phyloP scores from a whole-genome alignment of 2,329 filamentous ascomycete genomes.

The Sphaceloma murrayae region DNA sequence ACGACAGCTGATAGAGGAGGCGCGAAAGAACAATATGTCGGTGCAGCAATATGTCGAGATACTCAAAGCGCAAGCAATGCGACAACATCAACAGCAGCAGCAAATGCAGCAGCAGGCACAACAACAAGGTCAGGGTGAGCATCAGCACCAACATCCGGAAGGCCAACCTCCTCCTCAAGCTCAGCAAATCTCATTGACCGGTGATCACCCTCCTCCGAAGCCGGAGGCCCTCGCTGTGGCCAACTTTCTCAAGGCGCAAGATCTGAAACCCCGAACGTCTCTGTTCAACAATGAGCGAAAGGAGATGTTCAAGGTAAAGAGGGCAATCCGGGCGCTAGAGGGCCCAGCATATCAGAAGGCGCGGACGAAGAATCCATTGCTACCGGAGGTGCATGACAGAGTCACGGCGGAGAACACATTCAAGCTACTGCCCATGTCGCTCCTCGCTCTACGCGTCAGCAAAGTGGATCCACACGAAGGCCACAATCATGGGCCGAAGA shows the following conservation, averaged over 20 bases:
- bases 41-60: slow-evolving; percentile 69
- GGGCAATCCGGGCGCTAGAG: slow-evolving; percentile 80
- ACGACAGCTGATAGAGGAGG: slow-evolving; percentile 70
- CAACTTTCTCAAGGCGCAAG: slow-evolving; percentile 72
- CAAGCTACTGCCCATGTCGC: slow-evolving; percentile 87
- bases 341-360: slow-evolving; percentile 86
- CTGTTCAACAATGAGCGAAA: slow-evolving; percentile 94
- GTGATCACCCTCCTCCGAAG: slow-evolving; percentile 61
- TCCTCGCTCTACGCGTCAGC: slow-evolving; percentile 80
- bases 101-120: slow-evolving; percentile 31
- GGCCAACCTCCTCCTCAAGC: slow-evolving; percentile 40
- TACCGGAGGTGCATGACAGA: slow-evolving; percentile 81
- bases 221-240: slow-evolving; percentile 82
- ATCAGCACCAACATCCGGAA: slow-evolving; percentile 22
- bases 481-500: slow-evolving; percentile 63
- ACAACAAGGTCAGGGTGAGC: slow-evolving; percentile 21
- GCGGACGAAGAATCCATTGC: slow-evolving; percentile 74
- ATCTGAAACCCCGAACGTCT: slow-evolving; percentile 80
- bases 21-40: slow-evolving; percentile 72
- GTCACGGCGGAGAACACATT: slow-evolving; percentile 86
- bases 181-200: slow-evolving; percentile 47
- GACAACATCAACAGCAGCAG: slow-evolving; percentile 45
- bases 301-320: slow-evolving; percentile 98
- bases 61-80: slow-evolving; percentile 45
- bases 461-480: slow-evolving; percentile 72